Percentiles rank a stretch among this genome's conserved stretches.
These are phyloP conservation scores for Neofusicoccum laricinum DNA, from an alignment of 2,329 filamentous ascomycete genomes.

Conservation along the genomic window DNA sequence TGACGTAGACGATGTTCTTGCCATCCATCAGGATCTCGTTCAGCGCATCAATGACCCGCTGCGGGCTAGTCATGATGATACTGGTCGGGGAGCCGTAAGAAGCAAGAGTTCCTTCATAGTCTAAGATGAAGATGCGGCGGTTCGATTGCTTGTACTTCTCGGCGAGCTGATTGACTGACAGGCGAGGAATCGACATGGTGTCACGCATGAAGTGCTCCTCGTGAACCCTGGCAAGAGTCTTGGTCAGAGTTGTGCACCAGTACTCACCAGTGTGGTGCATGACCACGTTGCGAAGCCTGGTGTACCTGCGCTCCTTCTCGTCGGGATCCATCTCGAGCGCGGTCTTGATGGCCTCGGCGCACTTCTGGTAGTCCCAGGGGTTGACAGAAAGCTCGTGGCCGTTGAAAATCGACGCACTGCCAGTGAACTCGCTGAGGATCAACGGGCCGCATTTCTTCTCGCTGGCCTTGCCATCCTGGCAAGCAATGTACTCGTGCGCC, in stretches of 20 bases:
- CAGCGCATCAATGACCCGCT: constrained; percentile 78
- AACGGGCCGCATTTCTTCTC: constrained; percentile 81
- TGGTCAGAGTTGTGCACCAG: constrained; percentile 77
- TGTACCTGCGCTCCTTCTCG: constrained; percentile 74
- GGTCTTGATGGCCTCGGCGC: constrained; percentile 78
- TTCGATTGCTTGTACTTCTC: constrained; percentile 64
- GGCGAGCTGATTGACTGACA: constrained; percentile 66
- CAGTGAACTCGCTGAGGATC: constrained; percentile 93
- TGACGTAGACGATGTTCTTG: constrained; percentile 85
- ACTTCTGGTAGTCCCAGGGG: constrained; percentile 90
- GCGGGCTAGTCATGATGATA: constrained; percentile 81
- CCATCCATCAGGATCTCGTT: constrained; percentile 78
- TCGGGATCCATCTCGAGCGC: constrained; percentile 76
- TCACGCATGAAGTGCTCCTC: constrained; percentile 82
- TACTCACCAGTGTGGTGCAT: constrained; percentile 77
- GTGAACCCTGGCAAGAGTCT: constrained; percentile 70
- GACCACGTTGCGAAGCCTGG: constrained; percentile 68
- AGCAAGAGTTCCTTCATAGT: constrained; percentile 90
- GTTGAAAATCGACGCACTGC: constrained; percentile 81
- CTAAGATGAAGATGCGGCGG: constrained; percentile 79
- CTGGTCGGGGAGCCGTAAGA: constrained; percentile 81
- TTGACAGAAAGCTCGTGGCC: constrained; percentile 82
- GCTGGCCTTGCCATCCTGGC: constrained; percentile 75
- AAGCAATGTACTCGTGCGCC: constrained; percentile 89
- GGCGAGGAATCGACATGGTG: constrained; percentile 79